Evolutionary conservation across 78 protist species (phyloP).

Genomic region (Dictyostelium intermedium): DNA sequence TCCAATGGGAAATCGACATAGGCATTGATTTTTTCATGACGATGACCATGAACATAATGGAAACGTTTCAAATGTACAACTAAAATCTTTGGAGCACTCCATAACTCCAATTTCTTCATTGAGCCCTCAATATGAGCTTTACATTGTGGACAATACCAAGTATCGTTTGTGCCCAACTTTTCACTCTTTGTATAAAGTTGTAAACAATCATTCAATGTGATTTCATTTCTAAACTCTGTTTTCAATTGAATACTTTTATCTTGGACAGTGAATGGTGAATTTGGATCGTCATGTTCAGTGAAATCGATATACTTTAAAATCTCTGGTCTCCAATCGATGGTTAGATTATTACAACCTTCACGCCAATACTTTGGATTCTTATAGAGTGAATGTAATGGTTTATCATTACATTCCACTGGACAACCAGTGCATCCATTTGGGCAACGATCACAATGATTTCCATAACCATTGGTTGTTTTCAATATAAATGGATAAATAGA

Average conservation of each 20-base stretch:
- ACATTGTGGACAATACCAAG: slow-evolving; percentile 91
- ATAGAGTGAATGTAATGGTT: slow-evolving; percentile 8
- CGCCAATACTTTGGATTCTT: slow-evolving; percentile 63
- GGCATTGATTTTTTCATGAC: slow-evolving; percentile 66
- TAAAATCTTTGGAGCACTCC: slow-evolving; percentile 91
- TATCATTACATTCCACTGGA: slow-evolving; percentile 5
- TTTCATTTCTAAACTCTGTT: slow-evolving; percentile 4
- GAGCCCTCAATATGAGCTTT: slow-evolving; percentile 62
- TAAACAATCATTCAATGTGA: slow-evolving; percentile 62
- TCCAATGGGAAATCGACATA: slow-evolving; percentile 82
- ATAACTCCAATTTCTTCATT: slow-evolving; percentile 87
- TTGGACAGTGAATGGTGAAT: slow-evolving; percentile 14
- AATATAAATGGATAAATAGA: slow-evolving; percentile 50
- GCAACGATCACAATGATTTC: slow-evolving; percentile 70
- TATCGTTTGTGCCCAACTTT: slow-evolving; percentile 65
- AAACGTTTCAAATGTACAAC: slow-evolving; percentile 96
- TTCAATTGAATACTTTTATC: slow-evolving; percentile 10
- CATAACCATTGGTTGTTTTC: slow-evolving; percentile 61
- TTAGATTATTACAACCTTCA: slow-evolving; percentile 50
- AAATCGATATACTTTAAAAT: slow-evolving; percentile 12
- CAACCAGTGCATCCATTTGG: slow-evolving; percentile 44
- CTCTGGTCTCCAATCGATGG: slow-evolving; percentile 76
- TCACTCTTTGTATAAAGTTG: slow-evolving; percentile 72
- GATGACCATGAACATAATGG: slow-evolving; percentile 36
- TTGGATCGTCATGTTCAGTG: slow-evolving; percentile 29